Conservation (phyloP, 257 asterid species). For the Jaltomata sinuosa region DNA sequence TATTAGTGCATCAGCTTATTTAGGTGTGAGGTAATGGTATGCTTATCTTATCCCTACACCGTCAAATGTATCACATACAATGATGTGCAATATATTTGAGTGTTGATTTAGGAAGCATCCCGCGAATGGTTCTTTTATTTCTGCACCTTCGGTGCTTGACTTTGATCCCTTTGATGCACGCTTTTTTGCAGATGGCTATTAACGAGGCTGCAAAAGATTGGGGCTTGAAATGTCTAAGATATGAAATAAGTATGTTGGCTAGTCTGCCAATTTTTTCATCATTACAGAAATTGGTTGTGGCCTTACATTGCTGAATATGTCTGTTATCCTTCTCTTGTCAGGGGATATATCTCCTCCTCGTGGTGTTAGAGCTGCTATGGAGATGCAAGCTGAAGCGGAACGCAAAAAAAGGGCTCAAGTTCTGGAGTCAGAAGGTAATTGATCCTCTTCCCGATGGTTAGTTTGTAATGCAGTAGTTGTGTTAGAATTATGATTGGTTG, state of each 20-base stretch:
- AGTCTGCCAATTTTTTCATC: neutral
- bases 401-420: constrained; percentile 90
- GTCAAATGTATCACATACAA: neutral
- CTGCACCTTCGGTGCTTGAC: neutral
- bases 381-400: constrained; percentile 99
- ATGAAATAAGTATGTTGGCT: constrained; percentile 80
- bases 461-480: neutral
- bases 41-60: neutral
- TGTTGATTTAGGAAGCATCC: neutral
- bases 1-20: neutral
- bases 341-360: constrained; percentile 95
- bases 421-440: constrained; percentile 81
- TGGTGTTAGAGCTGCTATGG: constrained; percentile 89
- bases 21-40: neutral
- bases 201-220: constrained; percentile 83
- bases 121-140: neutral
- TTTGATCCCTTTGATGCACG: neutral
- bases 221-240: constrained; percentile 90
- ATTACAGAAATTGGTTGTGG: neutral
- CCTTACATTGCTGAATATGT: neutral
- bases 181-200: constrained; percentile 52
- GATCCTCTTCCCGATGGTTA: neutral
- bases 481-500: neutral
- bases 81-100: neutral
- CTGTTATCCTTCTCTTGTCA: constrained; percentile 6